Base-by-base conservation (phyloP, 257 asterid genomes). In the Penstemon barbatus region DNA sequence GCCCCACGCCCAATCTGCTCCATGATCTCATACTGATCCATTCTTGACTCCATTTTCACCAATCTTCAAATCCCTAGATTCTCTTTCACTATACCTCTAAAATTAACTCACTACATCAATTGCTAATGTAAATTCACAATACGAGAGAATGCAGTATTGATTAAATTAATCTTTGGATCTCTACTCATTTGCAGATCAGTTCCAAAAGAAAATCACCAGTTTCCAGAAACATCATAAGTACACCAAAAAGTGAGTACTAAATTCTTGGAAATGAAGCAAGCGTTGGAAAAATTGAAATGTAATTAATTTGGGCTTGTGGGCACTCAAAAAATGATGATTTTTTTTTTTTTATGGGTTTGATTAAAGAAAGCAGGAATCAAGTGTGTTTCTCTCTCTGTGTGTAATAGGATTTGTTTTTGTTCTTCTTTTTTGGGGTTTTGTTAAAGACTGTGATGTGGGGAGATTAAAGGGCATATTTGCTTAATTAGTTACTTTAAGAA, bases 1-100 rank as follows among this genome's bases (percentile, higher is more conserved):
- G 99, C 99, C 42, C 99, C 99, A 72, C 98, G 94, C 6, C 98
- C 98, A 78, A 94, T 91, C 87, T 94, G 99, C 91, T 94, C 99
- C 98, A 94, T 94, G 87, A 91, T 86, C 93, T 94, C 98, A 71
- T 94, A 94, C 79, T 91, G 98, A 68, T 91, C 99, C 98, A 91
- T 89, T 81, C 80, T 89, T 41, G 99, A 94, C 72, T 87, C 99
- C 97, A 85, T 83, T 75, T 66, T 74, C 73, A 55, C 87, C 61
- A 63, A 50, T 59, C 70, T 2, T 74, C 13, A 43, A 65, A 72
- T 7, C 79, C 74, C 75, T 19, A 55, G 66, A 60, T 8, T 51
- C 75, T 45, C 11, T 44, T 53, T 51, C 63, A 63, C 80, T 63
- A 15, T 43, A 65, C 37, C 63, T 41, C 50, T 37, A 61, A 15